Base-by-base conservation (phyloP, 345 rosid species). In the Syzygium aromaticum region DNA sequence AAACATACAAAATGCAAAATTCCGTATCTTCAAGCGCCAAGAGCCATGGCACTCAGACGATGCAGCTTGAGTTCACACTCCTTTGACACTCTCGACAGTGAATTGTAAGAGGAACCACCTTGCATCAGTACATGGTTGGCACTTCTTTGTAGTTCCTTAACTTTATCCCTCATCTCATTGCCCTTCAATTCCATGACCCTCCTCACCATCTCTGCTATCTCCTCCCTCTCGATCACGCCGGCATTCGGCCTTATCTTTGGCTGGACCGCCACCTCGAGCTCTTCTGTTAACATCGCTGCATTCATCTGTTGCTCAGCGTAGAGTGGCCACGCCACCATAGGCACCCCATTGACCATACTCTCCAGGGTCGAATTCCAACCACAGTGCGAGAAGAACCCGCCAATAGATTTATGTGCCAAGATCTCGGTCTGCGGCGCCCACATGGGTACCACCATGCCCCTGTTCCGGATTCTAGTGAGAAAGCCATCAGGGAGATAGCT, bases 361-460 rank as follows among this genome's bases (percentile, higher is more conserved):
- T 96, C 97, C 15, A 95, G 38, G 19, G 89, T 86, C 3, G 97
- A 96, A 86, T 93, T 96, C 98, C 99, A 95, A 2, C 99, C 98
- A 15, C 95, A 92, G 59, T 96, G 98, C 1, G 97, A 90, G 23
- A 95, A 61, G 87, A 92, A 96, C 27, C 95, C 98, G 22, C 98
- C 99, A 17, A 93, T 90, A 2, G 98, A 90, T 43, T 85, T 87
- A 23, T 95, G 98, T 46, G 86, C 84, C 73, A 96, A 64, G 25
- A 94, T 92, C 28, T 94, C 93, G 3, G 86, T 73, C 56, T 95
- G 98, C 25, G 96, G 94, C 4, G 93, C 96, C 98, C 98, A 97
- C 14, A 85, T 28, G 1, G 91, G 89, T 19, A 95, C 87, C 54
- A 94, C 89, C 19, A 90, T 43, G 1, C 98, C 98, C 30, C 85